These are phyloP conservation scores for Orbilia ellipsospora DNA, from an alignment of 2,329 filamentous ascomycete genomes.

Conservation along the genomic window DNA sequence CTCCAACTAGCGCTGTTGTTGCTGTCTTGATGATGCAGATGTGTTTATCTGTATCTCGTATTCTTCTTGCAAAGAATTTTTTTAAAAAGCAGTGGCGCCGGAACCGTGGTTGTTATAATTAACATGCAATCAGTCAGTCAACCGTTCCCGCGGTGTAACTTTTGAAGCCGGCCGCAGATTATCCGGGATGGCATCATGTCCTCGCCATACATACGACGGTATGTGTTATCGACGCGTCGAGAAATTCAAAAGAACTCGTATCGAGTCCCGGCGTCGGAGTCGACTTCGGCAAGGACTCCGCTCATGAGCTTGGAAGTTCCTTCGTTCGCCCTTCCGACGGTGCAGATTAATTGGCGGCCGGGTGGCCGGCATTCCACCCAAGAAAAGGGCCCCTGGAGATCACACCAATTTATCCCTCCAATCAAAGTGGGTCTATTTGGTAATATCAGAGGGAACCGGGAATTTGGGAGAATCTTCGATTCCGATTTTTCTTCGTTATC, in stretches of 20 bases:
- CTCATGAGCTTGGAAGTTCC: background rate
- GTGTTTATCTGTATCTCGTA: no score
- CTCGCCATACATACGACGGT: no score
- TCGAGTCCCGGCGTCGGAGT: slow-evolving; percentile 50
- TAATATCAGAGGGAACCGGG: slow-evolving; percentile 3
- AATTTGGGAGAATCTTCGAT: slow-evolving; percentile 19
- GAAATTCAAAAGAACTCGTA: slow-evolving; percentile 8
- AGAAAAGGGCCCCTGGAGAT: slow-evolving; percentile 38
- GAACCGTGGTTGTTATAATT: no score
- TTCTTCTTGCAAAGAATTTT: slow-evolving; percentile 10
- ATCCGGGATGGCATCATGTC: slow-evolving; percentile 1
- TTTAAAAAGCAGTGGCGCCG: slow-evolving; percentile 18
- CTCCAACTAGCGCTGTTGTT: no score
- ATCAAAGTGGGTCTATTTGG: slow-evolving; percentile 48
- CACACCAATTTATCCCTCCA: slow-evolving; percentile 51
- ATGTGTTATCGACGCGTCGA: slow-evolving; percentile 5
- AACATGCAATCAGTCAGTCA: no score
- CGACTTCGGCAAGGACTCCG: slow-evolving; percentile 32
- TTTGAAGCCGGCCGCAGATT: slow-evolving; percentile 1
- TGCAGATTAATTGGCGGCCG: slow-evolving; percentile 30
- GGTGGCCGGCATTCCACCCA: background rate
- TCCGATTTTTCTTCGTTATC: slow-evolving; percentile 55
- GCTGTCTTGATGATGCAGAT: no score
- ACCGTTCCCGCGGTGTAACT: background rate
- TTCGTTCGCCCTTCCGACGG: slow-evolving; percentile 20